Evolutionary conservation across 2,329 filamentous ascomycete species (phyloP), one percentile per base, ranked within the genome.

Genomic region (Pyricularia sp.): DNA sequence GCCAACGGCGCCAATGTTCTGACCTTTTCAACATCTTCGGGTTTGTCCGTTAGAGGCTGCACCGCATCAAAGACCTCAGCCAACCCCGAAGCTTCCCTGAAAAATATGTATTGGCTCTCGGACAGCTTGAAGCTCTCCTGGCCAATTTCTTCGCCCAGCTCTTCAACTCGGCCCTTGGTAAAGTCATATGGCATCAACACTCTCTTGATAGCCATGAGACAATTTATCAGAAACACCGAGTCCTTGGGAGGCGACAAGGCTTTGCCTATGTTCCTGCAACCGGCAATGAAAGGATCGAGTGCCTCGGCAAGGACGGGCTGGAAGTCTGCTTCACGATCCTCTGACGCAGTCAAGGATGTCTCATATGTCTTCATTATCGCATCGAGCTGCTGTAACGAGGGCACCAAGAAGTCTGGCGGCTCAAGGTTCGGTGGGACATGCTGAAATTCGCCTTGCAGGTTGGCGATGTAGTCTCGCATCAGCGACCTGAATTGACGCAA

Each of bases 281-380:
- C 88, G 17, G 86, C 83, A 64, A 98, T 81, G 78, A 95, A 97
- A 0, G 95, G 94, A 73, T 97, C 92, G 50, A 98, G 88, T 0
- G 93, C 90, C 74, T 94, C 92, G 59, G 84, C 83, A 23, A 97
- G 82, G 25, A 97, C 88, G 6, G 88, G 85, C 65, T 91, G 85
- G 74, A 97, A 97, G 55, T 88, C 89, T 58, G 86, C 84, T 71
- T 90, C 89, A 67, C 85, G 83, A 70, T 87, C 83, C 10, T 84
- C 79, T 0, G 82, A 79, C 2, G 85, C 80, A 1, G 89, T 86
- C 28, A 95, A 82, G 0, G 94, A 97, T 1, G 91, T 91, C 72
- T 97, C 93, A 75, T 94, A 94, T 25, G 91, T 95, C 76, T 91
- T 92, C 83, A 97, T 91, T 67, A 98, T 89, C 6, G 88, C 84